Conservation (phyloP, 768 basidiomycete species). For the Lactarius deliciosus region DNA sequence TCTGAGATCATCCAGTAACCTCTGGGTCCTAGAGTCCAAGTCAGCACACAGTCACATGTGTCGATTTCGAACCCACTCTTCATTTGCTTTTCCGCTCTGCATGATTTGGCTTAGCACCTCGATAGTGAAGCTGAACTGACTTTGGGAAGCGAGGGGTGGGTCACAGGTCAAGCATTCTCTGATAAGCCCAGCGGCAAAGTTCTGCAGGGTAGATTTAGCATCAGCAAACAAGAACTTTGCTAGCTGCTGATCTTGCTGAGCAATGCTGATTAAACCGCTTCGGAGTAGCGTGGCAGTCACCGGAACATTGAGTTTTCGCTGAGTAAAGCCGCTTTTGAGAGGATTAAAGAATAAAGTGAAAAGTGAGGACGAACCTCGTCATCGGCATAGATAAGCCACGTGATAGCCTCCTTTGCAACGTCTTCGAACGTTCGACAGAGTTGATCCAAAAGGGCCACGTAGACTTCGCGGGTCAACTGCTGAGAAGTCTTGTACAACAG, state of each 20-base stretch:
- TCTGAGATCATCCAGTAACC: constrained; percentile 79
- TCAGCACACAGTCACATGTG: constrained; percentile 13
- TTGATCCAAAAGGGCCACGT: constrained; percentile 84
- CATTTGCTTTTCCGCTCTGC: constrained; percentile 75
- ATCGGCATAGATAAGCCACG: constrained; percentile 95
- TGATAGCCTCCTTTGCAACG: constrained; percentile 94
- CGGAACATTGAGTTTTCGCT: constrained; percentile 96
- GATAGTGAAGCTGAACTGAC: constrained; percentile 75
- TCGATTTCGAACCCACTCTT: constrained; percentile 59
- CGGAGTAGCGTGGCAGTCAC: constrained; percentile 89
- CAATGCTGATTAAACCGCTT: constrained; percentile 73
- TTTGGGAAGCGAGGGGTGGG: constrained; percentile 75
- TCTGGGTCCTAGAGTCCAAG: constrained; percentile 51
- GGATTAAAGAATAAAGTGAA: background rate
- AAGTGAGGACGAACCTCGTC: constrained; percentile 70
- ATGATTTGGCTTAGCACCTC: constrained; percentile 77
- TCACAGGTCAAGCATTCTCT: constrained; percentile 84
- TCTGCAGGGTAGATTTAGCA: constrained; percentile 71
- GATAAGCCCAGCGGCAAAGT: constrained; percentile 80
- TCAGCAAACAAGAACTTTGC: constrained; percentile 82
- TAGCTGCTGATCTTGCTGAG: constrained; percentile 85
- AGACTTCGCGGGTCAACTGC: constrained; percentile 89
- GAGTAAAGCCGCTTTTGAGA: constrained; percentile 24
- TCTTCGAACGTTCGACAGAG: constrained; percentile 88
- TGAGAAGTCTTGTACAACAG: constrained; percentile 86